Base-by-base conservation (phyloP, 176 grass and related monocot genomes). In the Pontederia paniculata region DNA sequence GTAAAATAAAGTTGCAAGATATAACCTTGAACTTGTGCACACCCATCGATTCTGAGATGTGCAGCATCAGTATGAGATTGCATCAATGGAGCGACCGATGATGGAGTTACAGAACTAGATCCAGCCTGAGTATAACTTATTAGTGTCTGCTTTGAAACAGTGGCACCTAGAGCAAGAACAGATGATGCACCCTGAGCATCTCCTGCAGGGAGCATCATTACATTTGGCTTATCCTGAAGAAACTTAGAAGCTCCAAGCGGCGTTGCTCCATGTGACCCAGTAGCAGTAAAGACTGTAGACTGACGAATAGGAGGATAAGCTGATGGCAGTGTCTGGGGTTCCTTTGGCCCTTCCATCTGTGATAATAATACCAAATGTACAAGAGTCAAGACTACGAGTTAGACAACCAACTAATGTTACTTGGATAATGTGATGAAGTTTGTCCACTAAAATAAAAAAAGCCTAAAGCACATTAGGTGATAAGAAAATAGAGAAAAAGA, bases 261-360 rank as follows among this genome's bases (percentile, higher is more conserved):
- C 75, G 61, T 21, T 4, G 28, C 17, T 62, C 66, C 73, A 66
- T 70, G 80, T 55, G 70, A 74, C 28, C 74, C 80, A 65, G 70
- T 20, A 52, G 59, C 68, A 59, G 58, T 58, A 22, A 41, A 15
- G 6, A 58, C 58, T 20, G 75, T 50, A 58, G 50, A 25, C 54
- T 71, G 67, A 65, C 85, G 83, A n/a, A n/a, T n/a, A 54, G 86
- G 55, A 63, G 78, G 54, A 59, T 74, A 88, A 54, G 60, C 43
- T 58, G 75, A 63, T 68, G 72, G 65, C 16, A 79, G 80, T 17
- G 47, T 80, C 57, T 50, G 62, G 75, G 58, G 14, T 93, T 88
- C 83, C 73, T 93, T 93, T 51, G 70, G 54, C 76, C 87, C 94
- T 75, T 93, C 94, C 94, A 99, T 87, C 94, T 99, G 73, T 58